Base-by-base conservation (phyloP, 176 grass and related monocot genomes). In the Pontederia crassipes region DNA sequence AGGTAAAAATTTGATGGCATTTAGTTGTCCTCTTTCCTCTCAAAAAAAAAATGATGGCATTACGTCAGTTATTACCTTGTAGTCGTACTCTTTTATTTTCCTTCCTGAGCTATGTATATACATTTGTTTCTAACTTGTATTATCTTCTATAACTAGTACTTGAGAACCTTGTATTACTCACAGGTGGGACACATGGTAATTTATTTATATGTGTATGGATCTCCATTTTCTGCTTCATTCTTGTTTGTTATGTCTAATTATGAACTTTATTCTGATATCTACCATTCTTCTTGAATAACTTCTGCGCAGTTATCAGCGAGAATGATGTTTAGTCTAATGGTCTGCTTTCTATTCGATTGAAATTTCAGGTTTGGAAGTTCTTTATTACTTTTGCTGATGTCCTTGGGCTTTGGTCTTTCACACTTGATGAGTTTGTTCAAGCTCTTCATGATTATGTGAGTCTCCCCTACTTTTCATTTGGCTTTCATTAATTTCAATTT, bases 371-470 rank as follows among this genome's bases (percentile, higher is more conserved):
- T 67, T 98, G 93, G 93, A 88, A 98, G 72, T 98, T 98, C 73
- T 85, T 91, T 55, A 79, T 88, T 69, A 92, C 87, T 60, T 98
- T 98, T 72, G 77, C 84, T 63, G 93, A 92, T 79, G 64, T 92
- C 65, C 79, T 98, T 24, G 87, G 82, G 47, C 84, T 98, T 78
- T 98, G 79, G 81, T 65, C 84, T 48, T 81, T 89, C 76, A 98
- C 84, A 78, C 79, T 92, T 78, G 87, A 98, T 57, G 93, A 98
- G 79, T 92, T 98, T 72, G 55, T 89, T 70, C 93, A 98, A 77
- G 86, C 81, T 80, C 87, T 98, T 76, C 93, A 98, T 83, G 93
- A 98, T 88, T 98, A 80, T 83, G 93, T 98, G 79, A 91, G 81
- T 79, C 54, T 58, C 77, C 61, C 68, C 61, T 73, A 11, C 12